Base-by-base conservation (phyloP, 2,329 filamentous ascomycete species). In the Penicillium sp. region DNA sequence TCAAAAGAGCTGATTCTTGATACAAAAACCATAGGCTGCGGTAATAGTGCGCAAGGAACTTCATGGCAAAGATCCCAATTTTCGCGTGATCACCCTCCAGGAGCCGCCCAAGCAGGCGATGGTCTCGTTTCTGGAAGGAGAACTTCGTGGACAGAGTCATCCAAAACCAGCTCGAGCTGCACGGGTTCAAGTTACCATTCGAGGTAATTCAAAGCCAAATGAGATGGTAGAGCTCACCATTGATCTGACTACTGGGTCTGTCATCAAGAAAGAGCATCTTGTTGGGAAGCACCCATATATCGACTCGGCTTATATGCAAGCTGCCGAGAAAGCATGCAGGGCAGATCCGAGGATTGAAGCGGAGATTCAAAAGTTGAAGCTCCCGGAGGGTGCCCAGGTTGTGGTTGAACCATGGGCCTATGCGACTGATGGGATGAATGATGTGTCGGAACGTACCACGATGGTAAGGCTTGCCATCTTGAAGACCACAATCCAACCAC, bases 381-480 rank as follows among this genome's bases (percentile, higher is more conserved):
- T 87, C 0, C 84, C 85, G 0, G 64, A 73, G 5, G 80, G 75
- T 1, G 77, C 81, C 0, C 76, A 73, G 0, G 81, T 84, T 1
- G 75, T 82, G 3, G 78, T 85, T 40, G 85, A 87, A 65, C 79
- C 85, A 0, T 87, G 85, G 84, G 79, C 84, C 1, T 87, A 86
- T 70, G 84, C 65, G 2, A 68, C 70, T 4, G 70, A 86, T 68
- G 84, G 84, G 0, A 79, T 82, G 75, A 82, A 82, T 53, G 82
- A 85, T 51, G 84, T 72, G 66, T 65, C 65, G 0, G 66, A 80
- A 53, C 75, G 82, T 10, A 77, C 80, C n/a, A 81, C 79, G 0
- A 85, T 85, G 83, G 83, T 83, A 66, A 26, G 57, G 26, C 13
- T 24, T 28, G 40, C 1, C 13, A 30, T 30, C 22, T 17, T 15